Evolutionary conservation across 2,329 filamentous ascomycete species (phyloP), one percentile per base, ranked within the genome.

Genomic region (Pyrenophora seminiperda): DNA sequence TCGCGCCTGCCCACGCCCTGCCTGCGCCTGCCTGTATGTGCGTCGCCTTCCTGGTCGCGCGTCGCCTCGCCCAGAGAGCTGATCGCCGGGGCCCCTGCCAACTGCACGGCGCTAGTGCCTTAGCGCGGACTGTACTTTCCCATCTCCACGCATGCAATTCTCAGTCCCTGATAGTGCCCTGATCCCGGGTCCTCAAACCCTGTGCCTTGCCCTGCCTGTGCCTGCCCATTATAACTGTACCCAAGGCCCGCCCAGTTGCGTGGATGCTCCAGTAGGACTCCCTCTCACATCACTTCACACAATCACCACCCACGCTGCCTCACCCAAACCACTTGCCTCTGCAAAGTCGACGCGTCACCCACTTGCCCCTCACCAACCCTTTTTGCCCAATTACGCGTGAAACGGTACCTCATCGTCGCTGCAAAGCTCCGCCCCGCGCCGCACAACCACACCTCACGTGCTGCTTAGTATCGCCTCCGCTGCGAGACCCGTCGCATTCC

Each of bases 401-500:
- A 18, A 50, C 32, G 42, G 14, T 17, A 29, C 29, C 42, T 22
- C 15, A 43, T 27, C 37, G 22, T 32, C 37, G 36, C 32, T 27
- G 41, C 48, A 32, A 39, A n/a, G n/a, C n/a, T n/a, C 13, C 24
- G 20, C 51, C 19, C 24, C 7, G 5, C 22, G 2, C 22, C 22
- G 5, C 22, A 5, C 22, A 24, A 24, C 22, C 22, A 24, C 5
- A 9, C 27, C 56, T 65, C 61, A 62, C 64, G 62, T 66, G 64
- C 39, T 36, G 50, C 13, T 19, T n/a, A 4, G 47, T 51, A 30
- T 18, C 41, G 36, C 18, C 31, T 32, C 29, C 50, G 11, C 47
- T 41, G 55, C 54, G 47, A 55, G 50, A 45, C 43, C 59, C 55
- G 56, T 61, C 58, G 59, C 64, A 65, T 67, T 64, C 63, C 59